Conservation (phyloP, 345 rosid genomes). For the Salix caprea region DNA sequence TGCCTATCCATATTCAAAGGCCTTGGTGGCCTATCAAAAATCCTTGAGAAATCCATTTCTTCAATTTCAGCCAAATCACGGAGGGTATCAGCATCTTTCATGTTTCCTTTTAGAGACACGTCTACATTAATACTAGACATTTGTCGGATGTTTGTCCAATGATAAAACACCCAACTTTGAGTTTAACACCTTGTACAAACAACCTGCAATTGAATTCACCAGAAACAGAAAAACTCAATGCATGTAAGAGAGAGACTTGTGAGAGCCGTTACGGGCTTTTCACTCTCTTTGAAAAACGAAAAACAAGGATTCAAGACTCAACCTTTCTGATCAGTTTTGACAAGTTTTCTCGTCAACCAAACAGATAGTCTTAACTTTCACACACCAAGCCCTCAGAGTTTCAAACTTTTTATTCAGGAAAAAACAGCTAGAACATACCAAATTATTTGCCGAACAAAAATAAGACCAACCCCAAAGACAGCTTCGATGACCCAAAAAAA, state of each 20-base stretch:
- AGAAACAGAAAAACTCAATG: slow-evolving; percentile 7
- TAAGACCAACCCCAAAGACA: not conserved
- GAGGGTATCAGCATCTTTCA: slow-evolving; percentile 27
- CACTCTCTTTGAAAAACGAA: not conserved
- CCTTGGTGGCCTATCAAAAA: slow-evolving; percentile 71
- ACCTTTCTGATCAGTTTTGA: not conserved
- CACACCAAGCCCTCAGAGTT: not conserved
- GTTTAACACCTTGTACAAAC: not conserved
- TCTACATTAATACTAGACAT: slow-evolving; percentile 42
- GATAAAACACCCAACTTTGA: not conserved
- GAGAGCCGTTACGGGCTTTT: not conserved
- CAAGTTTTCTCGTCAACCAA: not conserved
- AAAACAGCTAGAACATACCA: not conserved
- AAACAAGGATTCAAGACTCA: not conserved
- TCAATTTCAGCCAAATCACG: slow-evolving; percentile 34
- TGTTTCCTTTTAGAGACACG: slow-evolving; percentile 33
- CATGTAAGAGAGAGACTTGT: not conserved
- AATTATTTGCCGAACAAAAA: no score
- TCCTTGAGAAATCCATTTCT: slow-evolving; percentile 62
- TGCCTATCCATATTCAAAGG: slow-evolving; percentile 68
- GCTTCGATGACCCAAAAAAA: not conserved
- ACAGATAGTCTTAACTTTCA: not conserved
- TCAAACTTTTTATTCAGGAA: not conserved
- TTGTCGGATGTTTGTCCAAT: not conserved
- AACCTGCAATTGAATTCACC: slow-evolving; percentile 20